Percentiles rank a stretch among this genome's conserved stretches.
These are phyloP conservation scores for Teratosphaeriaceae sp. DNA, from an alignment of 2,329 filamentous ascomycete genomes.

Conservation along the genomic window DNA sequence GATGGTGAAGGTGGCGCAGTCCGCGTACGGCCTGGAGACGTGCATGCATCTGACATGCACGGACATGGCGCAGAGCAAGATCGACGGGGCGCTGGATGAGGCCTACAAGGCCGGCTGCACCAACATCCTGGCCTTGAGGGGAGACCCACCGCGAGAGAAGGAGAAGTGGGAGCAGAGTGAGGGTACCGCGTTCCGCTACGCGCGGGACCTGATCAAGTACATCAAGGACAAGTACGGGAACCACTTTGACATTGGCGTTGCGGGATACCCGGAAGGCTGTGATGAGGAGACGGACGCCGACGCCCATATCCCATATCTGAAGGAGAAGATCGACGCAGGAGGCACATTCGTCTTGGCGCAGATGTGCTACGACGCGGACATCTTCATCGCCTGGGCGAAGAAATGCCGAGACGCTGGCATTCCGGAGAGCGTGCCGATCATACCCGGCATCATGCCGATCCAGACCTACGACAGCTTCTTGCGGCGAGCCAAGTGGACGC, in stretches of 20 bases:
- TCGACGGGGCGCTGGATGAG: constrained; percentile 78
- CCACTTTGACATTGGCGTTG: constrained; percentile 96
- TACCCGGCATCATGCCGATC: constrained; percentile 88
- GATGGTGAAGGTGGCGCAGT: constrained; percentile 94
- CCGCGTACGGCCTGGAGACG: constrained; percentile 91
- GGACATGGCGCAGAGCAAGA: constrained; percentile 89
- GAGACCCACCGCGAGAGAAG: constrained; percentile 87
- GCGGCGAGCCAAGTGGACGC: constrained; percentile 83
- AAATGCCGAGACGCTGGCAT: constrained; percentile 84
- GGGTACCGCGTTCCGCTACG: constrained; percentile 75
- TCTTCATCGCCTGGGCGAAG: constrained; percentile 84
- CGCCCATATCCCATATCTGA: constrained; percentile 79
- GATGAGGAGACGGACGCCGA: constrained; percentile 90
- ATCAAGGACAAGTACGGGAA: constrained; percentile 73
- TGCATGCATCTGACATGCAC: constrained; percentile 99
- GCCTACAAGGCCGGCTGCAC: constrained; percentile 95
- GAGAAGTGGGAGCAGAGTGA: constrained; percentile 89
- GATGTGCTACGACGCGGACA: constrained; percentile 99
- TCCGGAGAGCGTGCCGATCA: constrained; percentile 60
- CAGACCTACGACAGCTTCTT: constrained; percentile 92
- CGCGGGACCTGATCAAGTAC: constrained; percentile 80
- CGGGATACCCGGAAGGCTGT: constrained; percentile 90
- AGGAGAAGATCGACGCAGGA: constrained; percentile 94
- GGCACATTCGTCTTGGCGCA: constrained; percentile 94
- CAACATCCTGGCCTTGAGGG: constrained; percentile 89